phyloP scores from a whole-genome alignment of 306 rosid species.

The Ormosia emarginata region DNA sequence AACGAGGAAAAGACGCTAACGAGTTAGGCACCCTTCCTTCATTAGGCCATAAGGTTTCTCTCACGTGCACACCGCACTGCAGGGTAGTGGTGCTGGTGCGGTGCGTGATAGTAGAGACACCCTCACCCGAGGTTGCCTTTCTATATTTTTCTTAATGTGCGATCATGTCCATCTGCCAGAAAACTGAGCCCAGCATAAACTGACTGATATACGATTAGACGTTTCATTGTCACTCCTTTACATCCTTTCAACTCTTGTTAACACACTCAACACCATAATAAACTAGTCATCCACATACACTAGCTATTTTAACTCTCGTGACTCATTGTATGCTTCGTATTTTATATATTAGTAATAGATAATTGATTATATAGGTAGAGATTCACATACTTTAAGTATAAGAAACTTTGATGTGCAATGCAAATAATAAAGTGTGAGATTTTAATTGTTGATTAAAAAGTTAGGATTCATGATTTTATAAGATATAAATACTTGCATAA shows the following conservation, averaged over 20 bases:
- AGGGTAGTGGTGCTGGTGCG: background rate
- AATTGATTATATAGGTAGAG: too few species aligned
- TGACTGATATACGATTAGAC: constrained; percentile 12
- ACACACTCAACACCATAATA: too few species aligned
- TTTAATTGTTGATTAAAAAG: too few species aligned
- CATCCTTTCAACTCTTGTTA: background rate
- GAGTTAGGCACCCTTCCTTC: constrained; percentile 19
- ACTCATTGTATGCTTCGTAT: too few species aligned
- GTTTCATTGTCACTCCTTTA: background rate
- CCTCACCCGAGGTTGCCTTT: background rate
- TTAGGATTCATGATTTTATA: too few species aligned
- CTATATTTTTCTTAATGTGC: background rate
- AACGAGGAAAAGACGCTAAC: constrained; percentile 10
- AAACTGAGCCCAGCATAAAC: background rate
- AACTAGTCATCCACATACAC: too few species aligned
- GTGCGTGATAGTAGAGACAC: background rate
- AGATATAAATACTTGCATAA: too few species aligned
- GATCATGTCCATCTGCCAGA: background rate
- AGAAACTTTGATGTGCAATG: too few species aligned
- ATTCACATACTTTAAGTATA: too few species aligned
- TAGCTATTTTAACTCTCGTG: too few species aligned
- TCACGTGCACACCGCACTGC: constrained; percentile 4
- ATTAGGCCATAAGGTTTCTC: constrained; percentile 14
- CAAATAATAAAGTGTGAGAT: too few species aligned
- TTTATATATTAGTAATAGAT: too few species aligned